Evolutionary conservation across 176 grass and related monocot species (phyloP).

Genomic region (Ampelocalamus luodianensis): DNA sequence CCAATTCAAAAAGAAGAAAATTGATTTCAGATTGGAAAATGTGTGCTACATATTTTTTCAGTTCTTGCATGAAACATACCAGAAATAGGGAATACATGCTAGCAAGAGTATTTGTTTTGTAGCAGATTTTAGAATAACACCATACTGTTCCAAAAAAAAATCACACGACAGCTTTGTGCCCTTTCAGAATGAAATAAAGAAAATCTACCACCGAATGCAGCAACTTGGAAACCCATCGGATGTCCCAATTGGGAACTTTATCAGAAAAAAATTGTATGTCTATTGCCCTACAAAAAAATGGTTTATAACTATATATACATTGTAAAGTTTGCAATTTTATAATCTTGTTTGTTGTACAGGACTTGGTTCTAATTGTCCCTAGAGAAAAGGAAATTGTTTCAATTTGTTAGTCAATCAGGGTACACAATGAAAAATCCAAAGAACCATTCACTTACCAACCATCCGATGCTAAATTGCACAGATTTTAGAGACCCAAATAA

Average conservation of each 20-base stretch:
- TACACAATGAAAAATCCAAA: too few relatives aligned
- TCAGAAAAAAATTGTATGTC: neutral
- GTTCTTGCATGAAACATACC: neutral
- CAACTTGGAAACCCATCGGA: neutral
- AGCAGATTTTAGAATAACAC: neutral
- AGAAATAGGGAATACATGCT: neutral
- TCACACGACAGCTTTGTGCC: neutral
- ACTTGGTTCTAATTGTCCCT: neutral
- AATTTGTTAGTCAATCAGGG: neutral
- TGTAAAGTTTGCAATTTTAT: neutral
- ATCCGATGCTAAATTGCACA: too few relatives aligned
- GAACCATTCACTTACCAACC: too few relatives aligned
- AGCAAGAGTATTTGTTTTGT: slow-evolving; percentile 4
- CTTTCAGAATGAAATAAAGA: neutral
- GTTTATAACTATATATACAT: neutral
- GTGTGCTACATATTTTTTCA: neutral
- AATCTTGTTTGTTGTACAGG: neutral
- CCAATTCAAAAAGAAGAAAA: neutral
- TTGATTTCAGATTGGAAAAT: neutral
- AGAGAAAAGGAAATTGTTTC: neutral
- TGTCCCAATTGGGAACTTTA: slow-evolving; percentile 9
- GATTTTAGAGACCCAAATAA: too few relatives aligned
- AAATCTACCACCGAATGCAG: slow-evolving; percentile 24
- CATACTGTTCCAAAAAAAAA: neutral
- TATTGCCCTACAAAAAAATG: neutral